Evolutionary conservation across 106 monocot genomes (phyloP).

Genomic region (Phalaenopsis aphrodite): DNA sequence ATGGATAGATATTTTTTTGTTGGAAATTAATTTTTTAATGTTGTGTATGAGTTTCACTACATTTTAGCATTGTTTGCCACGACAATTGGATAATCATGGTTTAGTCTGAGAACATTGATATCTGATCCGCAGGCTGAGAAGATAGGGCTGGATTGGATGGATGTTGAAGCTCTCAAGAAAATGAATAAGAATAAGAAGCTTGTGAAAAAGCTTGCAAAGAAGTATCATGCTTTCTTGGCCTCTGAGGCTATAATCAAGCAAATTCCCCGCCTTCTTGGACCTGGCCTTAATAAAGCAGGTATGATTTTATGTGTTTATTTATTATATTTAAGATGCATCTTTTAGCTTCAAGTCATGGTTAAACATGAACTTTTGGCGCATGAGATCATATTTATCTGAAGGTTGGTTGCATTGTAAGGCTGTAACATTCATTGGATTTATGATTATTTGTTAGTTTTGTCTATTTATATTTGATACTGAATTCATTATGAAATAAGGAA

Average conservation of each 20-base stretch:
- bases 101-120: not conserved
- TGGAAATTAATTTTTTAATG: not conserved
- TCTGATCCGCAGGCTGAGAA: slow-evolving; percentile 21
- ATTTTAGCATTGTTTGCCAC: not conserved
- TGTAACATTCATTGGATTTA: not conserved
- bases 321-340: not conserved
- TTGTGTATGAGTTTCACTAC: not conserved
- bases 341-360: not conserved
- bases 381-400: not conserved
- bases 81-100: not conserved
- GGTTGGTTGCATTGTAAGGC: not conserved
- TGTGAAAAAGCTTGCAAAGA: slow-evolving; percentile 33
- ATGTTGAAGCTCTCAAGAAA: slow-evolving; percentile 27
- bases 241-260: slow-evolving; percentile 46
- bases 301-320: not conserved
- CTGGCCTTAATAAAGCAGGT: slow-evolving; percentile 46
- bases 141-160: slow-evolving; percentile 23
- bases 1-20: not conserved
- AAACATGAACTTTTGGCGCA: not conserved
- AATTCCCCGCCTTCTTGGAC: slow-evolving; percentile 41
- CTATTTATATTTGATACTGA: not conserved
- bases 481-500: not conserved
- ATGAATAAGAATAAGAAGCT: slow-evolving; percentile 35
- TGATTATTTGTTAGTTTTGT: not conserved
- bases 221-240: slow-evolving; percentile 45